Base-by-base conservation (phyloP, 208 protist species). In the Leptomonas pyrrhocoris region DNA sequence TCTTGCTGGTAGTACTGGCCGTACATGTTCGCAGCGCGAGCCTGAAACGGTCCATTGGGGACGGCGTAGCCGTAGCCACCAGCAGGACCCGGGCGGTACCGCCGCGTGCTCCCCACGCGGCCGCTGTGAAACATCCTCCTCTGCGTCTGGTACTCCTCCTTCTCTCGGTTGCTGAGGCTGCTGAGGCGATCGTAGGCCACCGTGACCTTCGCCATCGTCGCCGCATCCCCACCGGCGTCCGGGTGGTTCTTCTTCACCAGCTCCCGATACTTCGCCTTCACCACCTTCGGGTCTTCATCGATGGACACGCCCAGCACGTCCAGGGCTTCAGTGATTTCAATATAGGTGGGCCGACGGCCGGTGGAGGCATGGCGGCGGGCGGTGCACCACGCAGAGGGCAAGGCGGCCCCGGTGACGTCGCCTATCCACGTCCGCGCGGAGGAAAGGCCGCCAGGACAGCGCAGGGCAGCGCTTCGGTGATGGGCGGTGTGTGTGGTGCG, bases 161-260 rank as follows among this genome's bases (percentile, higher is more conserved):
- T 74, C 72, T 95, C 90, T 27, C 77, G 42, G 13, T 75, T 77
- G 11, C 78, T 84, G 40, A 95, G 77, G 16, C 58, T 48, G 25
- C 54, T 72, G 23, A 95, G 70, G 12, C 81, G 68, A 0, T 95
- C 77, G 73, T 95, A 94, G 9, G 86, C 80, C n/a, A 94, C 86
- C 19, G 88, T 94, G 48, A 95, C 90, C n/a, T 68, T 55, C 36
- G 84, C 63, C 90, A 95, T 95, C 27, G 69, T 61, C 34, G 73
- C 77, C 28, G 65, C 90, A 28, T 92, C 84, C 28, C 90, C 90
- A 34, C 90, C 90, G 11, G 85, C 84, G 64, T 95, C 90, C 4
- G 90, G 90, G 74, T 95, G 90, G 73, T 95, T 69, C 53, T 83
- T 79, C 50, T 84, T 84, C 6, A 82, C 84, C 21, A 92, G 74